Conservation (phyloP, 768 basidiomycete species). For the Suillus discolor region DNA sequence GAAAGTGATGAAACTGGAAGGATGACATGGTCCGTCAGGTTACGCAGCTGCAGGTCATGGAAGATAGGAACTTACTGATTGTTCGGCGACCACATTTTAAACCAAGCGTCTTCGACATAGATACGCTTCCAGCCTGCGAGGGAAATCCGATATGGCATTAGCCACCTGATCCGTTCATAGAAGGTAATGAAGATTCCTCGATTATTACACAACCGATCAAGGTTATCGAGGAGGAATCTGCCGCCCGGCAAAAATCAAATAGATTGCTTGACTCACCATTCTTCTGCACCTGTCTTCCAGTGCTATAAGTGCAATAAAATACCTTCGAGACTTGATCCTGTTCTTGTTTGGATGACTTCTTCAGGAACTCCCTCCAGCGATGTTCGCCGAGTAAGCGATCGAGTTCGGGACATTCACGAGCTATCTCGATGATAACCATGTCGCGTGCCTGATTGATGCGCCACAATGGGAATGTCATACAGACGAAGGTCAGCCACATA, state of each 20-base stretch:
- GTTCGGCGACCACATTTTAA: slow-evolving; percentile 28
- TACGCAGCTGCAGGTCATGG: slow-evolving; percentile 4
- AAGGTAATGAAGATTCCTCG: not conserved
- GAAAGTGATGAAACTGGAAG: slow-evolving; percentile 30
- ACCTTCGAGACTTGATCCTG: slow-evolving; percentile 30
- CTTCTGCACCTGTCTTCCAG: slow-evolving; percentile 46
- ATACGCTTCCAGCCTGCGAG: slow-evolving; percentile 50
- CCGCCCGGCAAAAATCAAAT: not conserved
- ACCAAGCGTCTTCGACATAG: slow-evolving; percentile 46
- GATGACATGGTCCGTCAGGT: not conserved
- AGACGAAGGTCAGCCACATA: not conserved
- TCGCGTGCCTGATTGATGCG: slow-evolving; percentile 37
- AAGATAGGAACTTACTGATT: slow-evolving; percentile 25
- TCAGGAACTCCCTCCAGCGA: slow-evolving; percentile 43
- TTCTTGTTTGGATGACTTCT: slow-evolving; percentile 33
- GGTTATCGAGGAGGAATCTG: not conserved
- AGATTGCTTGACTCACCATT: slow-evolving; percentile 34
- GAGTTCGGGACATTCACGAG: slow-evolving; percentile 31
- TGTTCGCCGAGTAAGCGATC: slow-evolving; percentile 45
- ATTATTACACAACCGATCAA: not conserved
- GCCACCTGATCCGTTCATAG: not conserved
- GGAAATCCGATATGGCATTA: slow-evolving; percentile 5
- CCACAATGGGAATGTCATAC: not conserved
- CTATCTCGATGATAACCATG: slow-evolving; percentile 48
- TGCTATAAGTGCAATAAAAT: slow-evolving; percentile 42